A percentile compares a stretch with the other conserved stretches of the same genome.
phyloP scores from a whole-genome alignment of 2,329 filamentous ascomycete genomes.

The Neoarthrinium moseri region DNA sequence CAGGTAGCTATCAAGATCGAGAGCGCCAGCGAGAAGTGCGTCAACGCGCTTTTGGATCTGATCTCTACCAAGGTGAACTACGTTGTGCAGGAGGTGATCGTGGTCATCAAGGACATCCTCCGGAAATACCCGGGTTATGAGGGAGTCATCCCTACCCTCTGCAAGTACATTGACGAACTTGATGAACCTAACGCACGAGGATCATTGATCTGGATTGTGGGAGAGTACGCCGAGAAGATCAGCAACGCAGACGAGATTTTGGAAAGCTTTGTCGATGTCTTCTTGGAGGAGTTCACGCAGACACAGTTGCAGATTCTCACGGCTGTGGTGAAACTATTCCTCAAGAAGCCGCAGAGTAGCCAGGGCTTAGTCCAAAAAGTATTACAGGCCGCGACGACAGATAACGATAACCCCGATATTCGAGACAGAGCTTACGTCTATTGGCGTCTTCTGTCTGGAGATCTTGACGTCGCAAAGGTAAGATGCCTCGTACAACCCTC shows the following conservation, averaged over 20 bases:
- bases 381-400: conserved; percentile 84
- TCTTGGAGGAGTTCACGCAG: conserved; percentile 96
- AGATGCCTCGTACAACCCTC: conserved; percentile 17
- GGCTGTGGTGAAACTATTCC: conserved; percentile 93
- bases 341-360: conserved; percentile 92
- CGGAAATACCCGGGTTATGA: conserved; percentile 97
- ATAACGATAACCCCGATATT: conserved; percentile 97
- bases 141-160: conserved; percentile 94
- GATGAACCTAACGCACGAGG: conserved; percentile 91
- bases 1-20: conserved; percentile 99
- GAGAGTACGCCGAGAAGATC: conserved; percentile 99
- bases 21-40: conserved; percentile 89
- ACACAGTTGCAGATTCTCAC: conserved; percentile 98
- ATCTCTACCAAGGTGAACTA: conserved; percentile 99
- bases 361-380: conserved; percentile 93
- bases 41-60: conserved; percentile 87
- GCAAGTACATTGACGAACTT: conserved; percentile 93
- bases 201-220: conserved; percentile 96
- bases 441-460: conserved; percentile 92
- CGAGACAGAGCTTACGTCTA: conserved; percentile 97
- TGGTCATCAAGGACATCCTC: conserved; percentile 99
- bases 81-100: conserved; percentile 94
- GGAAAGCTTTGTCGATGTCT: conserved; percentile 85
- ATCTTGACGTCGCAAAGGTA: conserved; percentile 86
- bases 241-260: conserved; percentile 97